Percentiles rank a stretch among this genome's conserved stretches.
These are phyloP conservation scores for Epichloe glyceriae DNA, from an alignment of 2,329 filamentous ascomycete genomes.

Conservation along the genomic window DNA sequence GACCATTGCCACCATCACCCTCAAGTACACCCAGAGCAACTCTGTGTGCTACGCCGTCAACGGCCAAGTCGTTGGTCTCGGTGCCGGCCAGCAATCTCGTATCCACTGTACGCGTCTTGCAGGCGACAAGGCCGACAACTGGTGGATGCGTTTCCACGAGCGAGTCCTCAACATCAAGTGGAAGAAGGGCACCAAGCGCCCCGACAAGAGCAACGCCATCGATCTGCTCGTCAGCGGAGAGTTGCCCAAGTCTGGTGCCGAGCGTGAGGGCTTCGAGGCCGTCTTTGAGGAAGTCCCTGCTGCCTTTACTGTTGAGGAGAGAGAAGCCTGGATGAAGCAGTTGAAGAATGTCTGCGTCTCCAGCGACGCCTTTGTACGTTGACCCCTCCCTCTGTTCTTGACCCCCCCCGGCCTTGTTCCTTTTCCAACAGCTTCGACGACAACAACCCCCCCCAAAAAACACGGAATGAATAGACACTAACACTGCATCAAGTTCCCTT, in stretches of 20 bases:
- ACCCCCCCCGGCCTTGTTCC: not conserved
- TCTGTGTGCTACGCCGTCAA: slow-evolving; percentile 95
- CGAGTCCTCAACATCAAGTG: slow-evolving; percentile 80
- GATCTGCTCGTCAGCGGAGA: slow-evolving; percentile 87
- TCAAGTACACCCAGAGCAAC: slow-evolving; percentile 99
- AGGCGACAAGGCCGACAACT: slow-evolving; percentile 97
- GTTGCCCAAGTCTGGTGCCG: slow-evolving; percentile 69
- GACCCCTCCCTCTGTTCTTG: not conserved
- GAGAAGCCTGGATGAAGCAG: slow-evolving; percentile 73
- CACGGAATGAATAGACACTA: not conserved
- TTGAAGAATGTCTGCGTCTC: slow-evolving; percentile 73
- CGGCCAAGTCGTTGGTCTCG: slow-evolving; percentile 86
- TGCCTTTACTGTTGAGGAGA: slow-evolving; percentile 73
- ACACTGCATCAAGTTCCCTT: slow-evolving; percentile 61
- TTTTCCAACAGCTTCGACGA: not conserved
- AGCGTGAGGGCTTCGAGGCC: slow-evolving; percentile 75
- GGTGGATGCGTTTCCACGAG: slow-evolving; percentile 98
- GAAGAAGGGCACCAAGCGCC: slow-evolving; percentile 94
- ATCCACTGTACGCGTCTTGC: slow-evolving; percentile 98
- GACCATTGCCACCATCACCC: slow-evolving; percentile 86
- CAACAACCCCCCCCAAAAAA: too few relatives aligned
- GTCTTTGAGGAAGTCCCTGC: slow-evolving; percentile 82
- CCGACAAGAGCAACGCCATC: slow-evolving; percentile 97
- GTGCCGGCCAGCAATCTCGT: slow-evolving; percentile 90
- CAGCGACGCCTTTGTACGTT: slow-evolving; percentile 85